Evolutionary conservation across 371 early-diverging fungal species (phyloP).

Genomic region (Mucor lusitanicus): DNA sequence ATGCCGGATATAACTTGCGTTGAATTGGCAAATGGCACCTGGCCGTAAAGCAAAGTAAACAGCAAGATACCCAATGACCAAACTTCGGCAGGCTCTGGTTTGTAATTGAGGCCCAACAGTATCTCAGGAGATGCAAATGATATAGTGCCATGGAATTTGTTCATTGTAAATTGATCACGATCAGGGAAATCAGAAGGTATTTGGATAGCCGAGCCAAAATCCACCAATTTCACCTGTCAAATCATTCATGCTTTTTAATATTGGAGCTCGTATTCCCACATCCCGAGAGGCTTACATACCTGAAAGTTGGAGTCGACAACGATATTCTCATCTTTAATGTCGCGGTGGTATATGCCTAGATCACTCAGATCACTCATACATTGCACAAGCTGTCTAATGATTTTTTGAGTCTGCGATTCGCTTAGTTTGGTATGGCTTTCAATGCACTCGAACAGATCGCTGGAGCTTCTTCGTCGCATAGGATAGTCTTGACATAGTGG

Average conservation of each 20-base stretch:
- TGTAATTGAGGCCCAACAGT: slow-evolving; percentile 11
- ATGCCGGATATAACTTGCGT: slow-evolving; percentile 20
- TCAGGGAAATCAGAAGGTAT: slow-evolving; percentile 4
- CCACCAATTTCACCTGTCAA: slow-evolving; percentile 51
- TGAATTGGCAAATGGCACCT: slow-evolving; percentile 16
- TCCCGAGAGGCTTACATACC: slow-evolving; percentile 3
- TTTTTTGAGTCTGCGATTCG: slow-evolving; percentile 13
- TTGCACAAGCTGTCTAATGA: slow-evolving; percentile 21
- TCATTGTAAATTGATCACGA: slow-evolving; percentile 27
- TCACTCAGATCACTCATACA: slow-evolving; percentile 14
- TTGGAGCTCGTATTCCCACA: not conserved
- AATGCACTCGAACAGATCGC: slow-evolving; percentile 30
- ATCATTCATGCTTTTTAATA: not conserved
- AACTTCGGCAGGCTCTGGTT: slow-evolving; percentile 32
- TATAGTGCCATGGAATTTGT: slow-evolving; percentile 26
- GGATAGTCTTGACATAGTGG: not conserved
- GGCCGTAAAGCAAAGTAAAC: slow-evolving; percentile 26
- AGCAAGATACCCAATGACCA: slow-evolving; percentile 30
- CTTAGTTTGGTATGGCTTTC: slow-evolving; percentile 15
- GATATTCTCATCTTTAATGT: slow-evolving; percentile 35
- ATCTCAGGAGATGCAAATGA: slow-evolving; percentile 34
- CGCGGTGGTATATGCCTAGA: slow-evolving; percentile 23
- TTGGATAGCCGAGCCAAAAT: slow-evolving; percentile 58
- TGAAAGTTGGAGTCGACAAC: slow-evolving; percentile 30
- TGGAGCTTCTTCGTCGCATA: not conserved